Conservation (phyloP, 768 basidiomycete species). For the Lactarius pseudohatsudake region DNA sequence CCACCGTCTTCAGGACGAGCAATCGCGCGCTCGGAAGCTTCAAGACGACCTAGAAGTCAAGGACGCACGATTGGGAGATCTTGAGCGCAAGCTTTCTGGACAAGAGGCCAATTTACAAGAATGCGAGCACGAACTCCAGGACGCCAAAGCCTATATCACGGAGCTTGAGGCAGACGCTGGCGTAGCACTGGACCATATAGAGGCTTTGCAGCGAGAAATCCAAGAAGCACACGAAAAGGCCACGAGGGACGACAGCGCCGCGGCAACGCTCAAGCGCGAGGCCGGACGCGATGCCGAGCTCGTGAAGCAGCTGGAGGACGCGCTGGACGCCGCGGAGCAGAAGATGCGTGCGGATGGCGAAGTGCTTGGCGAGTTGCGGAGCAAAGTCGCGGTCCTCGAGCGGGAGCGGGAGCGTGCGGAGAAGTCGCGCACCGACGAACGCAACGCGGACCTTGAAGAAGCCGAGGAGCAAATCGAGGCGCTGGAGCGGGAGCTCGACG, state of each 20-base stretch:
- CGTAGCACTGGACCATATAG: conserved; percentile 51
- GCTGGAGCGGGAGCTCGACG: conserved; percentile 74
- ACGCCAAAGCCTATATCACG: conserved; percentile 49
- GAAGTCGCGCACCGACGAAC: conserved; percentile 36
- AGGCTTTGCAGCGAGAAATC: conserved; percentile 57
- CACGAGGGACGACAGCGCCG: conserved; percentile 42
- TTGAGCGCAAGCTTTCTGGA: conserved; percentile 30
- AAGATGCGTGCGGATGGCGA: conserved; percentile 67
- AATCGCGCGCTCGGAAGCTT: conserved; percentile 41
- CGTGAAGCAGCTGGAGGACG: conserved; percentile 69
- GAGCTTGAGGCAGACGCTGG: conserved; percentile 65
- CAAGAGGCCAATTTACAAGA: conserved; percentile 29
- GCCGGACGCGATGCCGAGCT: conserved; percentile 53
- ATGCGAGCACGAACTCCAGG: conserved; percentile 36
- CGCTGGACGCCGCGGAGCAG: conserved; percentile 69
- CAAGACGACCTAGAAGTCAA: conserved; percentile 42
- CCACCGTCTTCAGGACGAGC: conserved; percentile 52
- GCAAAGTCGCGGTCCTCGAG: conserved; percentile 54
- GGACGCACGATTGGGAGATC: conserved; percentile 31
- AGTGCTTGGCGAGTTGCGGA: conserved; percentile 48
- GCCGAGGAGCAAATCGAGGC: conserved; percentile 54
- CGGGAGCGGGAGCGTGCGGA: conserved; percentile 49
- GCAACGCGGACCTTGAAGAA: conserved; percentile 37
- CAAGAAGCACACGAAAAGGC: conserved; percentile 47
- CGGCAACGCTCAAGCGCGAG: conserved; percentile 38